Conservation (phyloP, 2,329 filamentous ascomycete species). For the Talaromyces sp. region DNA sequence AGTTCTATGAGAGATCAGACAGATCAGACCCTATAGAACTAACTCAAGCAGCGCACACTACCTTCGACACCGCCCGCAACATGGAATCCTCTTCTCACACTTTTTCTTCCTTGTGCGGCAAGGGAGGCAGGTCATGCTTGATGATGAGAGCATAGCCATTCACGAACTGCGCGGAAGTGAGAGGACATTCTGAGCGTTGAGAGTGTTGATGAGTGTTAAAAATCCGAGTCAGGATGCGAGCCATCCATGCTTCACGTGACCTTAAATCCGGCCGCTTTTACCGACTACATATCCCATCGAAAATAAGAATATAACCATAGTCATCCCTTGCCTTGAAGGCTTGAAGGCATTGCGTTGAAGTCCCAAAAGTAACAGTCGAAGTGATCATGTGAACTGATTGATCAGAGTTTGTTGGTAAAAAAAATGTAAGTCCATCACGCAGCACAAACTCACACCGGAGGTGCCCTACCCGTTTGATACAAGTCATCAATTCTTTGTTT, state of each 20-base stretch:
- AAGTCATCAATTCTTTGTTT: background rate
- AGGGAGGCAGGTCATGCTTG: constrained; percentile 1
- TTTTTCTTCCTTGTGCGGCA: constrained; percentile 6
- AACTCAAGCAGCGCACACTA: background rate
- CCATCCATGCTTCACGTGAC: background rate
- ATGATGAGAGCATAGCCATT: background rate
- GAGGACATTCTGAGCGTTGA: background rate
- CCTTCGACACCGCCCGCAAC: background rate
- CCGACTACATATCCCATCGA: background rate
- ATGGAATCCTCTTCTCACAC: constrained; percentile 1
- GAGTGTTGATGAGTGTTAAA: background rate
- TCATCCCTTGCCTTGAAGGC: too few relatives aligned
- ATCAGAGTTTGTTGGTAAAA: background rate
- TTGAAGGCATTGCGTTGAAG: too few relatives aligned
- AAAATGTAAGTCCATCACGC: background rate
- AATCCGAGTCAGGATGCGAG: background rate
- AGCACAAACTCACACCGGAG: background rate
- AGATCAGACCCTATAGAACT: too few relatives aligned
- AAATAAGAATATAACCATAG: too few relatives aligned
- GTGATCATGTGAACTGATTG: background rate
- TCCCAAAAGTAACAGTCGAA: too few relatives aligned
- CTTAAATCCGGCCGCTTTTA: background rate
- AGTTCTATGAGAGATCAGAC: background rate
- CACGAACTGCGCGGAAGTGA: background rate
- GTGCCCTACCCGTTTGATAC: too few relatives aligned